Conservation (phyloP, 2,329 filamentous ascomycete genomes). For the Knufia petricola region DNA sequence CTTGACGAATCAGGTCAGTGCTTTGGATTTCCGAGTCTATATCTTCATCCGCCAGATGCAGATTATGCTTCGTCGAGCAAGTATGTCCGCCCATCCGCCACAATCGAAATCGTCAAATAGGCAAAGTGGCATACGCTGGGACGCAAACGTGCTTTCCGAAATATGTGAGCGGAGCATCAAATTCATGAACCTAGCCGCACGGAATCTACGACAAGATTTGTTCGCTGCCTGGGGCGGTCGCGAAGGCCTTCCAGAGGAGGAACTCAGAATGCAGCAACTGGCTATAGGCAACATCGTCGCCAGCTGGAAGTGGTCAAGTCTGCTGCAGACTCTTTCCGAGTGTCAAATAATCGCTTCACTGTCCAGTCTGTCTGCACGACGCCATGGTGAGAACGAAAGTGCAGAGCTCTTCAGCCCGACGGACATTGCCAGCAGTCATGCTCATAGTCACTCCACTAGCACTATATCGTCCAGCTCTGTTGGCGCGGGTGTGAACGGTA, state of each 20-base stretch:
- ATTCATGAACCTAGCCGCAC: conserved; percentile 72
- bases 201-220: conserved; percentile 71
- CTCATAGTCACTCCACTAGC: not conserved
- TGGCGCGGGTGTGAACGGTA: not conserved
- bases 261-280: conserved; percentile 23
- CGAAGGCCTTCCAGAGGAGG: conserved; percentile 29
- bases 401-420: not conserved
- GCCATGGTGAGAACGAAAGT: not conserved
- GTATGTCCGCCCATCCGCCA: conserved; percentile 2
- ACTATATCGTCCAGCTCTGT: not conserved
- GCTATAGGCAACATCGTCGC: conserved; percentile 39
- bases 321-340: conserved; percentile 32
- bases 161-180: conserved; percentile 72
- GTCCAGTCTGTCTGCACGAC: not conserved
- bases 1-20: conserved; percentile 83
- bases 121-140: not conserved
- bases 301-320: conserved; percentile 37
- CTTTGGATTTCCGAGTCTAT: conserved; percentile 92
- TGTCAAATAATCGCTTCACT: conserved; percentile 6
- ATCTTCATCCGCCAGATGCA: conserved; percentile 83
- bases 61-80: conserved; percentile 42
- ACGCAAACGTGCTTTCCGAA: conserved; percentile 59
- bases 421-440: not conserved
- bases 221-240: conserved; percentile 45
- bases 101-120: not conserved